These are phyloP conservation scores for Trametes sp. DNA, from an alignment of 1,284 basidiomycete species.

Conservation along the genomic window DNA sequence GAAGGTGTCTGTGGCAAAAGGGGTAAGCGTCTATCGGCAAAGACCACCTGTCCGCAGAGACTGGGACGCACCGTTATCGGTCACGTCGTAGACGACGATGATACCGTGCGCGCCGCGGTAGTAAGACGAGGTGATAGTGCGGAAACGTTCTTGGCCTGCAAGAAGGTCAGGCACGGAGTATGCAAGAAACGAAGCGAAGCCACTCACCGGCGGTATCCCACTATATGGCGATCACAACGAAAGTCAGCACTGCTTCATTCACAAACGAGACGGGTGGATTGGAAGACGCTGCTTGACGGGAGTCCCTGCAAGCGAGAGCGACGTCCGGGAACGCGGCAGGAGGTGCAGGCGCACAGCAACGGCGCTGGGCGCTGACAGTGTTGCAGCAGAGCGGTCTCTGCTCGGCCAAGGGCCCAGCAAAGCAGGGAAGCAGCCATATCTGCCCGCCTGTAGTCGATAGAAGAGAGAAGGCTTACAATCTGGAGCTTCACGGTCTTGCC, in stretches of 20 bases:
- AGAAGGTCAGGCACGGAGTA: conserved; percentile 17
- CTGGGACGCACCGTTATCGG: conserved; percentile 84
- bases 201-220: conserved; percentile 93
- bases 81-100: conserved; percentile 99
- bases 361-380: conserved; percentile 7
- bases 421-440: not conserved
- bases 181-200: conserved; percentile 16
- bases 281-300: not conserved
- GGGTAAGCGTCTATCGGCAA: conserved; percentile 11
- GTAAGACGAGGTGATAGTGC: conserved; percentile 97
- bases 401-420: not conserved
- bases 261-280: not conserved
- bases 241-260: conserved; percentile 15
- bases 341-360: conserved; percentile 13
- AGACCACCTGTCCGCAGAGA: not conserved
- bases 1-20: conserved; percentile 79
- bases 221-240: conserved; percentile 48
- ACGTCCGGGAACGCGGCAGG: conserved; percentile 10
- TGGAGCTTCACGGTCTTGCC: conserved; percentile 99
- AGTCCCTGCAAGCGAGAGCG: not conserved
- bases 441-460: not conserved
- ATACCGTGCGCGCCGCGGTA: conserved; percentile 97
- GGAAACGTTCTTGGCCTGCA: conserved; percentile 93
- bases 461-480: conserved; percentile 76
- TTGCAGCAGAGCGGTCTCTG: not conserved